Percentiles rank a stretch among this genome's conserved stretches.
These are phyloP conservation scores for Aspergillus sp. DNA, from an alignment of 2,329 filamentous ascomycete genomes.

Conservation along the genomic window DNA sequence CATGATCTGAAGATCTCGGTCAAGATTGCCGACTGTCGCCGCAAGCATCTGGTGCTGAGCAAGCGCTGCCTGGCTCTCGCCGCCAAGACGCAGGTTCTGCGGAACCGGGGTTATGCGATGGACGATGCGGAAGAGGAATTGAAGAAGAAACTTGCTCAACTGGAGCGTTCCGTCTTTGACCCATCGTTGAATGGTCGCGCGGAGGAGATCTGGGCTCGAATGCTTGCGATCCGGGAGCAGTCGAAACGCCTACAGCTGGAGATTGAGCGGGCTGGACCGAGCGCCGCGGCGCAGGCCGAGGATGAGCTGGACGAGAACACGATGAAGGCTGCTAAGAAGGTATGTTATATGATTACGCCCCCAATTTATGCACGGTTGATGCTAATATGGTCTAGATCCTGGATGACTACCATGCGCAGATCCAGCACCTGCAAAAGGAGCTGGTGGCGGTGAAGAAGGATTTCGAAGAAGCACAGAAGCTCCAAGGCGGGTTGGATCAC, in stretches of 20 bases:
- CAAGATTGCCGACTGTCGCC: slow-evolving; percentile 56
- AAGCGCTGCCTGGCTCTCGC: slow-evolving; percentile 60
- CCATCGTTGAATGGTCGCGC: slow-evolving; percentile 58
- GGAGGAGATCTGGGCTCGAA: slow-evolving; percentile 66
- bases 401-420: slow-evolving; percentile 50
- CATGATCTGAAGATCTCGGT: slow-evolving; percentile 61
- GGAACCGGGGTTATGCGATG: slow-evolving; percentile 64
- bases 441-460: slow-evolving; percentile 58
- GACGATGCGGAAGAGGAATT: slow-evolving; percentile 62
- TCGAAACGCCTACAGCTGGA: slow-evolving; percentile 59
- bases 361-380: slow-evolving; percentile 16
- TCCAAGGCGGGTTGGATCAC: slow-evolving; percentile 20
- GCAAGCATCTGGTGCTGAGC: slow-evolving; percentile 58
- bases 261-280: slow-evolving; percentile 53
- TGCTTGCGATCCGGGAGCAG: slow-evolving; percentile 60
- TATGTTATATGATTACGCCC: slow-evolving; percentile 27
- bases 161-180: slow-evolving; percentile 60
- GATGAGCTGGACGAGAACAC: slow-evolving; percentile 56
- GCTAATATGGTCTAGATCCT: slow-evolving; percentile 40
- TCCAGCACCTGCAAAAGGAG: slow-evolving; percentile 60
- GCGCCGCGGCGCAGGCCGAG: slow-evolving; percentile 37
- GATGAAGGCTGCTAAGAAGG: slow-evolving; percentile 60
- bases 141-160: slow-evolving; percentile 57
- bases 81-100: slow-evolving; percentile 62
- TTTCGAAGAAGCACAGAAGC: slow-evolving; percentile 54